These are phyloP conservation scores for Brettanomyces bruxellensis DNA, from an alignment of 805 yeast species.

Conservation along the genomic window DNA sequence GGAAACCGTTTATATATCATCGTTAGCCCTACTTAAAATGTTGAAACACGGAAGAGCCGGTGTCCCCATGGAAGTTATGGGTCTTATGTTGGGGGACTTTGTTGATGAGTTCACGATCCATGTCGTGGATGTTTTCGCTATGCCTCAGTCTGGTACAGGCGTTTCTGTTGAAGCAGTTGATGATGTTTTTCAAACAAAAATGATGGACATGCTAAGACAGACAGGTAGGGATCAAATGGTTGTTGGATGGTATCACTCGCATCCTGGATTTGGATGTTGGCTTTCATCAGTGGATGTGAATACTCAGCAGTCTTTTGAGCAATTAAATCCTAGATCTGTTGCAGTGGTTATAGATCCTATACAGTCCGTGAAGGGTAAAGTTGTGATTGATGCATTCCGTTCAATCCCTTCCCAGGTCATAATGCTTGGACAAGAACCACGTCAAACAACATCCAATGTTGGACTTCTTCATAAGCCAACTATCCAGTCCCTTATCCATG, in stretches of 20 bases:
- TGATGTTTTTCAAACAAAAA: slow-evolving; percentile 95
- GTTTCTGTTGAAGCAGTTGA: slow-evolving; percentile 99
- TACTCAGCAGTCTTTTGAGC: slow-evolving; percentile 97
- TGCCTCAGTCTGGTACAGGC: slow-evolving; percentile 97
- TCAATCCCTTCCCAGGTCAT: slow-evolving; percentile 78
- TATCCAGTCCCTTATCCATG: slow-evolving; percentile 94
- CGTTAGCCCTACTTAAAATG: slow-evolving; percentile 92
- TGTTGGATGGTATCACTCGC: slow-evolving; percentile 99
- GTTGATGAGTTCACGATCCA: slow-evolving; percentile 96
- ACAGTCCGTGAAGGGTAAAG: slow-evolving; percentile 97
- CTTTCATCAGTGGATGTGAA: slow-evolving; percentile 93
- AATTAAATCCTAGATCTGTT: slow-evolving; percentile 88
- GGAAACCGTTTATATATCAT: slow-evolving; percentile 93
- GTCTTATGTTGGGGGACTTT: slow-evolving; percentile 96
- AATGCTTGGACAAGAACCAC: slow-evolving; percentile 96
- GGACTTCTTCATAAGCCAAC: slow-evolving; percentile 95
- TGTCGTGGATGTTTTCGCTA: slow-evolving; percentile 96
- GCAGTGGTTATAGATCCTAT: slow-evolving; percentile 99
- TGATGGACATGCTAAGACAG: slow-evolving; percentile 99
- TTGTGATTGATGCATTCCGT: slow-evolving; percentile 97
- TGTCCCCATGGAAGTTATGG: slow-evolving; percentile 81
- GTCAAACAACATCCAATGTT: slow-evolving; percentile 93
- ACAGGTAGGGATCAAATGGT: slow-evolving; percentile 99
- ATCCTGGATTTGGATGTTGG: slow-evolving; percentile 99
- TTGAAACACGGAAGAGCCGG: slow-evolving; percentile 95